Base-by-base conservation (phyloP, 1,284 basidiomycete species). In the Ustilago curta region DNA sequence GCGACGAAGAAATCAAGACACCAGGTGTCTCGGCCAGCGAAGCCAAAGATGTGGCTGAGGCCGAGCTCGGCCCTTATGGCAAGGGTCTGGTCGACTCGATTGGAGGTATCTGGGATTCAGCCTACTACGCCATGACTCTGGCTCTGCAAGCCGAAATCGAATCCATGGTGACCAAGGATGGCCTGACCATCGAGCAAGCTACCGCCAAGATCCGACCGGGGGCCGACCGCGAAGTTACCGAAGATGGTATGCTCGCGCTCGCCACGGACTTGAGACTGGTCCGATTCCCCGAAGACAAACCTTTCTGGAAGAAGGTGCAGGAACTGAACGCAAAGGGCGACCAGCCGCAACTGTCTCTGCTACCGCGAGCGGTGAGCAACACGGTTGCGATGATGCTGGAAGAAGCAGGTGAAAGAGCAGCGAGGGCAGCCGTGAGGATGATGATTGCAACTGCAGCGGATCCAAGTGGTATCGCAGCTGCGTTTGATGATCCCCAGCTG, bases 41-140 rank as follows among this genome's bases (percentile, higher is more conserved):
- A n/a, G 35, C 56, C 18, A 45, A 31, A 19, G 12, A 45, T 6
- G 31, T 48, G 18, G 14, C 27, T 6, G 55, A 50, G 2, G 39
- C 35, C 50, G 57, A 56, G 42, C 11, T 42, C 1, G 82, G 81
- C 0, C 83, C 85, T 0, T 81, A 84, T 50, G 86, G 86, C 1
- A 76, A 83, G 3, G 86, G 86, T 4, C 76, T 87, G 21, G 75
- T 87, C 18, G 86, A 86, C 64, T 80, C 82, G 5, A 80, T 87
- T 14, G 86, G 86, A n/a, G 86, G 86, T 0, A 77, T 87, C 31
- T 76, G 81, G 49, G 86, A 87, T 51, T 82, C 85, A 2, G 83
- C 85, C 1, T 65, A 80, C 42, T 80, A 84, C 42, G 85, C 86
- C 11, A 73, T 76, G 59, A 65, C 67, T 3, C 54, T 78, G 1